phyloP scores from a whole-genome alignment of 2,329 filamentous ascomycete genomes.

The Hymenotorrendiella dingleyae region DNA sequence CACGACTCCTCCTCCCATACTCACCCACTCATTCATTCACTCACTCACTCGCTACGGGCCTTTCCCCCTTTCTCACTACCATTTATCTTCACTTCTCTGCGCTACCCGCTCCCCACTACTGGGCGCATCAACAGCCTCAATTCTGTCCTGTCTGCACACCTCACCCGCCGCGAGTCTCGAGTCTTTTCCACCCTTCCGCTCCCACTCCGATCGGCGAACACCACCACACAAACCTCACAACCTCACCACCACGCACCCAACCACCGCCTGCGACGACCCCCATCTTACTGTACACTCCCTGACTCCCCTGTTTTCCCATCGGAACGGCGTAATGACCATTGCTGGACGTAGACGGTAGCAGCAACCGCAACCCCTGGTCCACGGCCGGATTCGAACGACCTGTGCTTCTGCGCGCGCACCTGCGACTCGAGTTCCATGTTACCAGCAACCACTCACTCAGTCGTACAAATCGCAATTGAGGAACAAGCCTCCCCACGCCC shows the following conservation, averaged over 20 bases:
- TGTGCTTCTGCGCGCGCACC: conserved; percentile 8
- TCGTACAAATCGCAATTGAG: conserved; percentile 14
- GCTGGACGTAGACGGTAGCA: too few species aligned
- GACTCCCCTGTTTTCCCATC: not conserved
- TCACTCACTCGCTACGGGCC: too few species aligned
- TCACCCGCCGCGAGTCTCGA: too few species aligned
- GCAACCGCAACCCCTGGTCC: conserved; percentile 6
- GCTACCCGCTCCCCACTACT: too few species aligned
- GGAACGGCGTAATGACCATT: conserved; percentile 1
- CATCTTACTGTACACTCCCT: not conserved
- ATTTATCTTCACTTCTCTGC: too few species aligned
- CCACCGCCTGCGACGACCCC: not conserved
- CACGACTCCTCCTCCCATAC: not conserved
- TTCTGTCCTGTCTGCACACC: too few species aligned
- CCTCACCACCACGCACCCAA: not conserved
- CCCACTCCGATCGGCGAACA: too few species aligned
- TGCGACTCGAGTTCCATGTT: conserved; percentile 16
- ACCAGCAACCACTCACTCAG: conserved; percentile 1
- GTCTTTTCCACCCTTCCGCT: too few species aligned
- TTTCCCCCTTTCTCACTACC: too few species aligned
- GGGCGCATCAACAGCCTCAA: too few species aligned
- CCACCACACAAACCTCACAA: not conserved
- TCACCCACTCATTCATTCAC: not conserved
- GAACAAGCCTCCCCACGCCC: not conserved
- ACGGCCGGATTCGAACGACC: conserved; percentile 8